Percentiles rank a stretch among this genome's conserved stretches.
Conservation (phyloP, 1,284 basidiomycete species). For the Cutaneotrichosporon mucoides region DNA sequence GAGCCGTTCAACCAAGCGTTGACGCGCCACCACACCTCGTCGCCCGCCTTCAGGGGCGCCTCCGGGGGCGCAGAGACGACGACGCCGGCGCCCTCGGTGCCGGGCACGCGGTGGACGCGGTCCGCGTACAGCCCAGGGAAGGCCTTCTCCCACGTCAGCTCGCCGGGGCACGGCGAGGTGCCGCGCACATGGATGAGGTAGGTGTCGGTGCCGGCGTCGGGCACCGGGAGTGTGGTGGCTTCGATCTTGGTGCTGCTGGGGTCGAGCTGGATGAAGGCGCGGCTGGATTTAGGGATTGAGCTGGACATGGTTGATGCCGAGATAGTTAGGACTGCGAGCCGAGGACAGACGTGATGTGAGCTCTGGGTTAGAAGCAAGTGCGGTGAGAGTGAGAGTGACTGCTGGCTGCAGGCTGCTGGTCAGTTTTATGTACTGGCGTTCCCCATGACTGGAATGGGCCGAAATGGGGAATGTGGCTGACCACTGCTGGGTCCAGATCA, state of each 20-base stretch:
- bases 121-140: not conserved
- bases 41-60: slow-evolving; percentile 1
- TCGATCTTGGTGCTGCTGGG: not conserved
- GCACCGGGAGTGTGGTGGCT: slow-evolving; percentile 1
- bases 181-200: slow-evolving; percentile 7
- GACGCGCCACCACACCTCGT: slow-evolving; percentile 15
- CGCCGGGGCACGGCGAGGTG: slow-evolving; percentile 12
- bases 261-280: slow-evolving; percentile 13
- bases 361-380: too few relatives aligned
- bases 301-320: too few relatives aligned
- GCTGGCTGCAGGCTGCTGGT: too few relatives aligned
- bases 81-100: slow-evolving; percentile 17
- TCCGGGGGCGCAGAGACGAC: not conserved
- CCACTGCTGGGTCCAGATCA: too few relatives aligned
- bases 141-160: slow-evolving; percentile 11
- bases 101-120: slow-evolving; percentile 9
- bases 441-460: too few relatives aligned
- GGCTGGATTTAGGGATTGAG: not conserved
- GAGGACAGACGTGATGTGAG: too few relatives aligned
- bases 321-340: too few relatives aligned
- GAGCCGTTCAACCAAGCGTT: slow-evolving; percentile 12
- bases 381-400: too few relatives aligned
- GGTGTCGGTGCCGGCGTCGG: not conserved
- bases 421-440: too few relatives aligned
- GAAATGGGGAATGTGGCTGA: too few relatives aligned